Percentiles rank a stretch among this genome's conserved stretches.
Evolutionary conservation across 2,329 filamentous ascomycete species (phyloP).

Genomic region (Beauveria scarabaeidicola): DNA sequence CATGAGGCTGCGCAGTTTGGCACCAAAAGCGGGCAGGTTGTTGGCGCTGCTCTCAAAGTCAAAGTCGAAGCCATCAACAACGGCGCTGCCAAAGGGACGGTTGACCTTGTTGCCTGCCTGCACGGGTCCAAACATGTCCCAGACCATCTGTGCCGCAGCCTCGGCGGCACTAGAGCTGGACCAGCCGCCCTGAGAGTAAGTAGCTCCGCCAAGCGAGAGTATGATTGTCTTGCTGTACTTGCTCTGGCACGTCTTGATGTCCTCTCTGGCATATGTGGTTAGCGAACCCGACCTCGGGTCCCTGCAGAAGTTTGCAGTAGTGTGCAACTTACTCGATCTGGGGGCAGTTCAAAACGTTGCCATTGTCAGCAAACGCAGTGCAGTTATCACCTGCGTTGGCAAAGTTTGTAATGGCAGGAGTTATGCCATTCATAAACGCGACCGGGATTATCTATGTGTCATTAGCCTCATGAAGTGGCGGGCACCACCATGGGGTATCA

Average conservation of each 20-base stretch:
- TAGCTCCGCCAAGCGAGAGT: conserved; percentile 62
- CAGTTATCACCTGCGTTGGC: conserved; percentile 56
- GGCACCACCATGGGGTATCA: not conserved
- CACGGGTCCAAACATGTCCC: conserved; percentile 61
- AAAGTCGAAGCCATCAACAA: conserved; percentile 69
- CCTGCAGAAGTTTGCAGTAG: not conserved
- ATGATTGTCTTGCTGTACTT: conserved; percentile 59
- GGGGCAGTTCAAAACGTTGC: conserved; percentile 50
- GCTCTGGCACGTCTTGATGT: conserved; percentile 52
- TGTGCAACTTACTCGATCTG: conserved; percentile 48
- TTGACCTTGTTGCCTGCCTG: conserved; percentile 33
- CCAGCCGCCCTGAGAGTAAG: conserved; percentile 63
- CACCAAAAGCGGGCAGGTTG: conserved; percentile 55
- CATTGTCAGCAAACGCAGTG: conserved; percentile 45
- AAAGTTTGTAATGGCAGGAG: conserved; percentile 51
- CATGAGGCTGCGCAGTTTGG: conserved; percentile 47
- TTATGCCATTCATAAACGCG: conserved; percentile 53
- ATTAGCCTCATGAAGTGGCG: not conserved
- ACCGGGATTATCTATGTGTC: conserved; percentile 45
- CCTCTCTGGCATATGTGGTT: conserved; percentile 24
- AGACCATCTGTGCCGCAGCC: conserved; percentile 52
- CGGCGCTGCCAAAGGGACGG: conserved; percentile 58
- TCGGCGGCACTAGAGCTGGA: conserved; percentile 40
- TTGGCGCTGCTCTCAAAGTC: conserved; percentile 56
- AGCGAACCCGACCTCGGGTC: not conserved